These are phyloP conservation scores for Penicillium palitans DNA, from an alignment of 2,329 filamentous ascomycete species.

Conservation along the genomic window DNA sequence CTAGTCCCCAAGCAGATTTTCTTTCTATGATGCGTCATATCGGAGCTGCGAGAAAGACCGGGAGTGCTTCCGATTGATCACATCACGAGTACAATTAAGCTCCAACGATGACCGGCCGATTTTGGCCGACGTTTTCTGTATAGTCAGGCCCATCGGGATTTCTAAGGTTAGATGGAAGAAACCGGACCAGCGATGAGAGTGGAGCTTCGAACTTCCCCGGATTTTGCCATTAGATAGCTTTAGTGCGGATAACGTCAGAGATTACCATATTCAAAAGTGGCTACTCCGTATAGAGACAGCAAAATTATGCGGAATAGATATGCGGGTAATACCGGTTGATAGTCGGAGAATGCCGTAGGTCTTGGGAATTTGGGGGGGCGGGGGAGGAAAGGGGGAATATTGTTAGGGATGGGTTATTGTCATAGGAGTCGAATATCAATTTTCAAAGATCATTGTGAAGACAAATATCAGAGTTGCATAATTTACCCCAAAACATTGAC, in stretches of 20 bases:
- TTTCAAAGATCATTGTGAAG: neutral
- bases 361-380: neutral
- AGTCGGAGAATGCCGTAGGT: neutral
- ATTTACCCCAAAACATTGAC: slow-evolving; percentile 6
- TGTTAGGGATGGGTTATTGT: neutral
- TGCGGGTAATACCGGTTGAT: slow-evolving; percentile 6
- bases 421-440: neutral
- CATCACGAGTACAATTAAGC: neutral
- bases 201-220: slow-evolving; percentile 9
- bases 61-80: neutral
- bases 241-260: neutral
- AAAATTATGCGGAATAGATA: neutral
- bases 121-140: slow-evolving; percentile 2
- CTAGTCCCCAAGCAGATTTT: too few relatives aligned
- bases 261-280: neutral
- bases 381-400: neutral
- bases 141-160: neutral
- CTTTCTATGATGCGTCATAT: neutral
- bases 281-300: neutral
- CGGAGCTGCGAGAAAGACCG: neutral
- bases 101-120: neutral
- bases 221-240: neutral
- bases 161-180: neutral
- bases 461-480: neutral
- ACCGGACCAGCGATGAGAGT: slow-evolving; percentile 4